phyloP scores from a whole-genome alignment of 2,329 filamentous ascomycete species.

The Cladophialophora psammophila region DNA sequence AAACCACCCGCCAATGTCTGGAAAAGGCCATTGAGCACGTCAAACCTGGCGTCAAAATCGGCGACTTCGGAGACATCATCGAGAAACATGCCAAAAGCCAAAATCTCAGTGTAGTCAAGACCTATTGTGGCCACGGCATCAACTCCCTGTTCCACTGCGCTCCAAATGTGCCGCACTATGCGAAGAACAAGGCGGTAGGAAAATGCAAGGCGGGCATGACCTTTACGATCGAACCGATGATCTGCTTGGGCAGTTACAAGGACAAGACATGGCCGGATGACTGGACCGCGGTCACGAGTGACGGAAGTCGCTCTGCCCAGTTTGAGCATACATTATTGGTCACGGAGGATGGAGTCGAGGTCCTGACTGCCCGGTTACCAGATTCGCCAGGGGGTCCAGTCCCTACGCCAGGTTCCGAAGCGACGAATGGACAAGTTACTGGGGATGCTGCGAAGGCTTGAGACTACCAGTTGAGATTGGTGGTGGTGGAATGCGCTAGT shows the following conservation, averaged over 20 bases:
- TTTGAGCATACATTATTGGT: constrained; percentile 91
- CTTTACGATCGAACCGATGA: constrained; percentile 99
- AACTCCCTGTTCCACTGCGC: constrained; percentile 92
- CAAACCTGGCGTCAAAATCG: constrained; percentile 90
- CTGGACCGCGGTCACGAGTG: constrained; percentile 94
- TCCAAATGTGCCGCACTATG: constrained; percentile 95
- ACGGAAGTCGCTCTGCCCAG: constrained; percentile 89
- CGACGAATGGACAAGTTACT: constrained; percentile 28
- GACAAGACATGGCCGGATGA: constrained; percentile 98
- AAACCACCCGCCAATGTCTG: constrained; percentile 86
- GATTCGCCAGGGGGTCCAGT: constrained; percentile 79
- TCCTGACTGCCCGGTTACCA: constrained; percentile 75
- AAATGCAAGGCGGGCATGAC: constrained; percentile 96
- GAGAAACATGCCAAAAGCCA: constrained; percentile 90
- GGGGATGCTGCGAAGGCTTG: constrained; percentile 26
- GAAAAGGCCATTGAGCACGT: constrained; percentile 90
- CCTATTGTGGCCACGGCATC: constrained; percentile 95
- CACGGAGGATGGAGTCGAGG: constrained; percentile 81
- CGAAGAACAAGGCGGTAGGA: constrained; percentile 96
- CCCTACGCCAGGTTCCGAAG: constrained; percentile 42
- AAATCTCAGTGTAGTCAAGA: constrained; percentile 89
- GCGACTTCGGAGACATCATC: constrained; percentile 92
- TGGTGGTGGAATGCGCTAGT: not conserved
- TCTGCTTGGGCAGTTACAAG: constrained; percentile 85
- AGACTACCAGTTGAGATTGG: not conserved